These are phyloP conservation scores for Quercus rubra DNA, from an alignment of 306 rosid genomes.

Conservation along the genomic window DNA sequence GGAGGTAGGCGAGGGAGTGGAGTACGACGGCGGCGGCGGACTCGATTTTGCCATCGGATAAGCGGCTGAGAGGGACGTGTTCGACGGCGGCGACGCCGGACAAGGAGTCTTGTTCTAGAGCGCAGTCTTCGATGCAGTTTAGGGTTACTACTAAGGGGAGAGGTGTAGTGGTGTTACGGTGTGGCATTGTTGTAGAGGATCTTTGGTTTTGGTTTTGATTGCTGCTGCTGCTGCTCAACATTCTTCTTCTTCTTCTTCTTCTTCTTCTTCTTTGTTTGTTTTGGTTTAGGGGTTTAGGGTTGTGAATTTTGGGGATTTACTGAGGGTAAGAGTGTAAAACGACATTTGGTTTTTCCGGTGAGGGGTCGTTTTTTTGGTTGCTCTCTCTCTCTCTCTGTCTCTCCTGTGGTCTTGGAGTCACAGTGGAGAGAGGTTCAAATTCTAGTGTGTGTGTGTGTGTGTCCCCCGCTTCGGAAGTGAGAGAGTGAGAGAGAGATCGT, in stretches of 20 bases:
- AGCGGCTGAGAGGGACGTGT: slow-evolving; percentile 81
- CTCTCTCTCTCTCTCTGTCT: too few species aligned
- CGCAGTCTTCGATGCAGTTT: slow-evolving; percentile 89
- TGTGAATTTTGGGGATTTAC: slow-evolving; percentile 13
- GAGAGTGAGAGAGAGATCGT: too few species aligned
- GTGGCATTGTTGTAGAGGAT: slow-evolving; percentile 71
- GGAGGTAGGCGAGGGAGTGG: slow-evolving; percentile 89
- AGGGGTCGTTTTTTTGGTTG: neutral
- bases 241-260: neutral
- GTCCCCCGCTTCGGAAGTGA: too few species aligned
- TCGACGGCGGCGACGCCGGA: slow-evolving; percentile 77
- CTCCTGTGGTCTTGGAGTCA: neutral
- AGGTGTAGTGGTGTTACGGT: slow-evolving; percentile 52
- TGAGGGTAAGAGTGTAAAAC: slow-evolving; percentile 7
- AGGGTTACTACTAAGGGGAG: slow-evolving; percentile 80
- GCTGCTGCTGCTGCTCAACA: neutral
- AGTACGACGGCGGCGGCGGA: slow-evolving; percentile 84
- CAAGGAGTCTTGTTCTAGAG: slow-evolving; percentile 73
- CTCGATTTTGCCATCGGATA: slow-evolving; percentile 88
- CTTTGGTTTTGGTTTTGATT: slow-evolving; percentile 21
- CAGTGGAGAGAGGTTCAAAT: neutral
- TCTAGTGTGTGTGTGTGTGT: too few species aligned
- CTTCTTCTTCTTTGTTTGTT: neutral
- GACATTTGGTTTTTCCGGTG: neutral
- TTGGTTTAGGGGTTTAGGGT: slow-evolving; percentile 23